phyloP scores from a whole-genome alignment of 306 rosid genomes.

The Cucurbita maxima region DNA sequence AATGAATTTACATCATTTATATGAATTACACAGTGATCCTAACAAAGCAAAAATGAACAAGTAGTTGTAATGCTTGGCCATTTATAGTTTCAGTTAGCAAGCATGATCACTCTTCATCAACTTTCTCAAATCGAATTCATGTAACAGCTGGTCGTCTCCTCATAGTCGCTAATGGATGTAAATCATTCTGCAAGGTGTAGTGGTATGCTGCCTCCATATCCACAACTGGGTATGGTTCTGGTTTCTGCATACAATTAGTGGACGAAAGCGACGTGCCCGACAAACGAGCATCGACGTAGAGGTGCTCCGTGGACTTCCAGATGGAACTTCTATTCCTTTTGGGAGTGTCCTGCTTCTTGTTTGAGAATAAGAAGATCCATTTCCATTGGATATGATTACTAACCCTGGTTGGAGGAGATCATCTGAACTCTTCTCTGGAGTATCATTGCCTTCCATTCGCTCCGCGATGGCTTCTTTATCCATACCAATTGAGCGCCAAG shows the following conservation, averaged over 20 bases:
- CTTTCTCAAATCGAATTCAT: neutral
- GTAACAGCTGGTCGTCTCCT: slow-evolving; percentile 10
- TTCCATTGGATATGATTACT: slow-evolving; percentile 23
- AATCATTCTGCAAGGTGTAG: slow-evolving; percentile 33
- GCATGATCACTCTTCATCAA: slow-evolving; percentile 13
- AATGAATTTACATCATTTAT: neutral
- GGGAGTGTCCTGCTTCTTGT: slow-evolving; percentile 38
- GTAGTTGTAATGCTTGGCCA: neutral
- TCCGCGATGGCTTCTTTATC: slow-evolving; percentile 28
- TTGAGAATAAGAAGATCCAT: slow-evolving; percentile 26
- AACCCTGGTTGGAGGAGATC: slow-evolving; percentile 30
- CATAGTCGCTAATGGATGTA: slow-evolving; percentile 21
- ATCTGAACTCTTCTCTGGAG: slow-evolving; percentile 23
- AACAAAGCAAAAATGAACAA: neutral
- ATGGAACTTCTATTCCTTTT: slow-evolving; percentile 20
- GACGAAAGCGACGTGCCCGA: slow-evolving; percentile 19
- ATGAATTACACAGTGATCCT: neutral
- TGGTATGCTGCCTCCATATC: slow-evolving; percentile 24
- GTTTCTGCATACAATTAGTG: slow-evolving; percentile 30
- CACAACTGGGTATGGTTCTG: slow-evolving; percentile 29
- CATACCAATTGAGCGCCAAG: slow-evolving; percentile 76
- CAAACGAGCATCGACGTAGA: slow-evolving; percentile 25
- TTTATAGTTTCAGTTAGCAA: slow-evolving; percentile 1
- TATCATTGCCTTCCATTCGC: slow-evolving; percentile 12
- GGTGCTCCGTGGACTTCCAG: slow-evolving; percentile 14